phyloP scores from a whole-genome alignment of 2,329 filamentous ascomycete genomes.

The Sarocladiaceae sp. region DNA sequence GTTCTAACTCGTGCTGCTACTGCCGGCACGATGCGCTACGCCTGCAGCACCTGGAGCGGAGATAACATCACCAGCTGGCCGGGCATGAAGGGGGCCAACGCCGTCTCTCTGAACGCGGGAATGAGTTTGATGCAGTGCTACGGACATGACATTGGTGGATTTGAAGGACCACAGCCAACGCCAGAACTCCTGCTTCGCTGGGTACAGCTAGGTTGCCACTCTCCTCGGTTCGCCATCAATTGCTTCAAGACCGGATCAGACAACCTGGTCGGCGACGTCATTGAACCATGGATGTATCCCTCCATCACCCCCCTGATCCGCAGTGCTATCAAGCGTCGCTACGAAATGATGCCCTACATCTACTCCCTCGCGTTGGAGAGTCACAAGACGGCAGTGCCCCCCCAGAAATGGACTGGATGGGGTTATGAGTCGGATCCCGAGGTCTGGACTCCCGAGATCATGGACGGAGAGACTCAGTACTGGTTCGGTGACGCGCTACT shows the following conservation, averaged over 20 bases:
- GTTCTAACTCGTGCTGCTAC: slow-evolving; percentile 69
- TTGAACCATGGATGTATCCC: slow-evolving; percentile 76
- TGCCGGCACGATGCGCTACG: slow-evolving; percentile 65
- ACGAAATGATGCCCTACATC: slow-evolving; percentile 68
- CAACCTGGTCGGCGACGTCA: slow-evolving; percentile 66
- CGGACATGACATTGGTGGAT: slow-evolving; percentile 72
- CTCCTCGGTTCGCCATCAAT: slow-evolving; percentile 70
- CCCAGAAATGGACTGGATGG: slow-evolving; percentile 71
- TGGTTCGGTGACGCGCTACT: slow-evolving; percentile 67
- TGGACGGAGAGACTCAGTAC: slow-evolving; percentile 65
- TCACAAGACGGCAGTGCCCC: slow-evolving; percentile 56
- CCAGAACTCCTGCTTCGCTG: slow-evolving; percentile 69
- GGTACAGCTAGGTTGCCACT: slow-evolving; percentile 68
- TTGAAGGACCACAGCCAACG: slow-evolving; percentile 68
- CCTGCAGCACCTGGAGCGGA: slow-evolving; percentile 69
- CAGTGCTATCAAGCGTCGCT: slow-evolving; percentile 63
- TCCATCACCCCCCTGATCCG: slow-evolving; percentile 60
- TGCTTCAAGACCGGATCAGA: slow-evolving; percentile 71
- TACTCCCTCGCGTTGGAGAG: slow-evolving; percentile 62
- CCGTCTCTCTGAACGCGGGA: slow-evolving; percentile 63
- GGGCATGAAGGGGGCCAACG: slow-evolving; percentile 68
- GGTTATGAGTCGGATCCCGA: slow-evolving; percentile 63
- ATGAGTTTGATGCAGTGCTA: slow-evolving; percentile 66
- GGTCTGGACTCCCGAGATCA: slow-evolving; percentile 59
- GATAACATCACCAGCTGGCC: slow-evolving; percentile 74